These are phyloP conservation scores for Ehretia macrophylla DNA, from an alignment of 257 asterid genomes.

Conservation along the genomic window DNA sequence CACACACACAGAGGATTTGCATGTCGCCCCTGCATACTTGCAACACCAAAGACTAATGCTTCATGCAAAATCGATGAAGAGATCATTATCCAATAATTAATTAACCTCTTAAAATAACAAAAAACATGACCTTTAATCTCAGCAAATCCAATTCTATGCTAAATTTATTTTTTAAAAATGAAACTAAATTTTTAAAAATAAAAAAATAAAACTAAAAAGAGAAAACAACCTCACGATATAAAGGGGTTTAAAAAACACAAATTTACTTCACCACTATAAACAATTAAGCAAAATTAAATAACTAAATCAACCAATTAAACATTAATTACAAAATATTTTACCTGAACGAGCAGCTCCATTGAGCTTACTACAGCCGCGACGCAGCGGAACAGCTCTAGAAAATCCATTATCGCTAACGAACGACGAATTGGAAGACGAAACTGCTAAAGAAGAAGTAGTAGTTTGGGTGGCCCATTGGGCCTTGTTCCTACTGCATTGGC, in stretches of 20 bases:
- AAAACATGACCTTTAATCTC: not conserved
- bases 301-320: not conserved
- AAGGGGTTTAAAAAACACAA: too few species aligned
- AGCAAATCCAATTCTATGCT: too few species aligned
- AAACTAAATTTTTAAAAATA: too few species aligned
- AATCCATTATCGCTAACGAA: constrained; percentile 30
- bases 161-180: too few species aligned
- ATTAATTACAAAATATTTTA: constrained; percentile 14
- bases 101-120: not conserved
- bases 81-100: constrained; percentile 6
- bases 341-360: constrained; percentile 33
- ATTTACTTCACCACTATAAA: too few species aligned
- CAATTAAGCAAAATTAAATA: not conserved
- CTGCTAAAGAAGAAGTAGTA: constrained; percentile 12
- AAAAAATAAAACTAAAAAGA: too few species aligned
- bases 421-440: constrained; percentile 21
- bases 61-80: constrained; percentile 23
- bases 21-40: not conserved
- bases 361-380: constrained; percentile 40
- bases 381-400: constrained; percentile 31
- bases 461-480: constrained; percentile 46
- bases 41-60: constrained; percentile 8
- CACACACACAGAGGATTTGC: too few species aligned
- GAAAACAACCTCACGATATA: too few species aligned
- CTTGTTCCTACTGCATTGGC: constrained; percentile 31